These are phyloP conservation scores for Globisporangium paddicum DNA, from an alignment of 352 stramenopile genomes.

Conservation along the genomic window DNA sequence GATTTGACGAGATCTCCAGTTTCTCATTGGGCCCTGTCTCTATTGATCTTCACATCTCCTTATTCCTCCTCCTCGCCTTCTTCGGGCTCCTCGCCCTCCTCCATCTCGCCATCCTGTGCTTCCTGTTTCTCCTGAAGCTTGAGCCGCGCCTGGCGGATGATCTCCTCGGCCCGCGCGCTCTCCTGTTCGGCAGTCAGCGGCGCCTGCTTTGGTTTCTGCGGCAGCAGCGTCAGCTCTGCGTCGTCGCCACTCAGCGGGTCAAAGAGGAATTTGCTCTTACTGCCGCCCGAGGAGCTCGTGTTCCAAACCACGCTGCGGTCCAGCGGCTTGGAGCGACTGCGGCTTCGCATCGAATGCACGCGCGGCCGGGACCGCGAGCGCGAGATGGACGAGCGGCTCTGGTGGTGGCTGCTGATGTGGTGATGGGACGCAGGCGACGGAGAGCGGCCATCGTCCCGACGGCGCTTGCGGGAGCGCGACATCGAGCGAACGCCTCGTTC, in stretches of 20 bases:
- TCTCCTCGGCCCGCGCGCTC: conserved; percentile 49
- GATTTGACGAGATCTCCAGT: too few species aligned
- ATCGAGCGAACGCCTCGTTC: conserved; percentile 18
- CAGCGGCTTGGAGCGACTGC: conserved; percentile 6
- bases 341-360: conserved; percentile 20
- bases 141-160: conserved; percentile 59
- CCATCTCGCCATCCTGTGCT: conserved; percentile 42
- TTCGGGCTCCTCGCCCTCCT: conserved; percentile 45
- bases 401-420: background rate
- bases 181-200: conserved; percentile 40
- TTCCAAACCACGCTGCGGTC: conserved; percentile 16
- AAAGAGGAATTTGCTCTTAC: conserved; percentile 11
- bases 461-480: conserved; percentile 29
- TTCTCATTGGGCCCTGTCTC: too few species aligned
- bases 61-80: conserved; percentile 37
- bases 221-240: conserved; percentile 6
- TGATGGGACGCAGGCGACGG: background rate
- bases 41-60: background rate
- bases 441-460: conserved; percentile 9
- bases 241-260: conserved; percentile 10
- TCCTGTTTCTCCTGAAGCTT: conserved; percentile 44
- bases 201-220: conserved; percentile 5
- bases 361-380: conserved; percentile 25
- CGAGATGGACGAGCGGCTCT: conserved; percentile 24
- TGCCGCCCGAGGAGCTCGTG: background rate